Evolutionary conservation across 306 rosid genomes (phyloP).

Genomic region (Trifolium pratense): DNA sequence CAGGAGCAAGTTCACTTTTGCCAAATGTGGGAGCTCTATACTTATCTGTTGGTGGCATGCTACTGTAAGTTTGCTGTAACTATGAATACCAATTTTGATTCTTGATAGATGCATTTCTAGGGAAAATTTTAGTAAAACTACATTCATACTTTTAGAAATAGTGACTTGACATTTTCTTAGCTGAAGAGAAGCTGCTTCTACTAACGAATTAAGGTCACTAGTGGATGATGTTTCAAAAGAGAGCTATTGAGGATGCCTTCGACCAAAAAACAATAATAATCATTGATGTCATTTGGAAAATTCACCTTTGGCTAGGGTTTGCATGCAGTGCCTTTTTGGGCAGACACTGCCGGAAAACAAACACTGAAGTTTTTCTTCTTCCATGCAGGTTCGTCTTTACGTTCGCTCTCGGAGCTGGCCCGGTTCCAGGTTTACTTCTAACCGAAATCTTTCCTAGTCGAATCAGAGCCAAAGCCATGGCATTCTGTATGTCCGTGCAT

Average conservation of each 20-base stretch:
- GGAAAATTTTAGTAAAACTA: conserved; percentile 5
- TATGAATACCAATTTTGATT: conserved; percentile 30
- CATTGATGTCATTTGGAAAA: conserved; percentile 15
- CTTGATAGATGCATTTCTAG: conserved; percentile 35
- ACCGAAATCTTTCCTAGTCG: conserved; percentile 91
- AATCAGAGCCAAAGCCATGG: conserved; percentile 97
- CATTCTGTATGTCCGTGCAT: conserved; percentile 93
- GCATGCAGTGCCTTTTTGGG: conserved; percentile 3
- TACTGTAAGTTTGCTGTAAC: conserved; percentile 69
- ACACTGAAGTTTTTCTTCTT: conserved; percentile 12
- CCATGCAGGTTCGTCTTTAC: conserved; percentile 85
- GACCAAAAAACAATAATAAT: background rate
- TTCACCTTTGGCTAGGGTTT: conserved; percentile 4
- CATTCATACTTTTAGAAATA: conserved; percentile 16
- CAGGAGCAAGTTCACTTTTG: conserved; percentile 66
- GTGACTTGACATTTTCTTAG: conserved; percentile 7
- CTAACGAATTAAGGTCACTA: background rate
- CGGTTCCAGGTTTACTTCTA: conserved; percentile 93
- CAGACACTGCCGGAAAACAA: conserved; percentile 33
- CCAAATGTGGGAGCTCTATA: conserved; percentile 61
- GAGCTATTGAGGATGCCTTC: conserved; percentile 9
- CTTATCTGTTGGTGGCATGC: conserved; percentile 92
- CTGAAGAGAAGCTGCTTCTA: conserved; percentile 15
- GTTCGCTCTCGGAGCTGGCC: conserved; percentile 98
- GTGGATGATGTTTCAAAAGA: background rate